Conservation (phyloP, 2,329 filamentous ascomycete genomes). For the Colletotrichum sp. region DNA sequence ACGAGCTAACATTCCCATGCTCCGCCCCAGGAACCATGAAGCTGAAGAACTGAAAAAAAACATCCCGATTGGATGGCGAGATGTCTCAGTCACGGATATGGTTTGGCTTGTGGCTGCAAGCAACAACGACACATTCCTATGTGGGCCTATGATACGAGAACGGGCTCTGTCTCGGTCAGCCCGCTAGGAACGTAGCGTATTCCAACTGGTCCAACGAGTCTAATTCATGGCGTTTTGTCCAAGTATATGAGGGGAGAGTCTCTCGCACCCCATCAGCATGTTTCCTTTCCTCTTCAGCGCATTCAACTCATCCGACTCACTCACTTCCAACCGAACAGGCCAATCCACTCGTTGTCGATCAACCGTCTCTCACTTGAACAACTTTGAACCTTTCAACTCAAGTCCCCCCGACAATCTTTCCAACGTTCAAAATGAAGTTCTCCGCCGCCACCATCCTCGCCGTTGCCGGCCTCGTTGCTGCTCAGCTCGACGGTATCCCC, state of each 20-base stretch:
- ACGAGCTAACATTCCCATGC: not conserved
- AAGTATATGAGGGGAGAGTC: not conserved
- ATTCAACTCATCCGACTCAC: not conserved
- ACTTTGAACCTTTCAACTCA: not conserved
- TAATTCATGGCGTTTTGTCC: not conserved
- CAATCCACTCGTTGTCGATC: not conserved
- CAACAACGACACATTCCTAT: slow-evolving; percentile 6
- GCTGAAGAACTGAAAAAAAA: not conserved
- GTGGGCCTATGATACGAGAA: not conserved
- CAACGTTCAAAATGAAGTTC: slow-evolving; percentile 17
- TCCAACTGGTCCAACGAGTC: not conserved
- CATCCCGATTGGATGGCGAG: not conserved
- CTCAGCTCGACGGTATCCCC: slow-evolving; percentile 9
- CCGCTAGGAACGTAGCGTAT: not conserved
- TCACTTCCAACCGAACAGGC: not conserved
- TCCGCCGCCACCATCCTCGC: slow-evolving; percentile 8
- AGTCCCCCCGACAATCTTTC: not conserved
- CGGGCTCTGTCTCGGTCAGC: not conserved
- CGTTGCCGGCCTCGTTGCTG: slow-evolving; percentile 13
- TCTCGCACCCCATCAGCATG: not conserved
- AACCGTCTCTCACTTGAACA: not conserved
- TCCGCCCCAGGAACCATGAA: not conserved
- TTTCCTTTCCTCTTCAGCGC: not conserved
- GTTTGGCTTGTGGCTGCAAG: slow-evolving; percentile 3
- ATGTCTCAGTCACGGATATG: slow-evolving; percentile 7